Conservation (phyloP, 78 protist species). For the Dictyostelium brefeldianum region DNA sequence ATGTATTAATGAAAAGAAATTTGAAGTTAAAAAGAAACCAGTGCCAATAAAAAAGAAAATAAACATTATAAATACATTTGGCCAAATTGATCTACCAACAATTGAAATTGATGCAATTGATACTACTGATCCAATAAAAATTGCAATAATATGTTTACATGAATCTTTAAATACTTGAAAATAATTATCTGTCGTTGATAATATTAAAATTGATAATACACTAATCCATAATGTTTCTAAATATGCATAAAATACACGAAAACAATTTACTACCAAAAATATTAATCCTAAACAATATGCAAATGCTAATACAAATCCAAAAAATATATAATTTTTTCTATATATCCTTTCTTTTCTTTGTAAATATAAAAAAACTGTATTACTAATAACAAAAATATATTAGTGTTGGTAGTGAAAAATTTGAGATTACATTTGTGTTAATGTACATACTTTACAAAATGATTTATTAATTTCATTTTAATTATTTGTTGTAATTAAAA, state of each 20-base stretch:
- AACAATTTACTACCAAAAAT: slow-evolving; percentile 5
- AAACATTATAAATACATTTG: not conserved
- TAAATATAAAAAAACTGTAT: slow-evolving; percentile 33
- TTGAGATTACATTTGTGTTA: not conserved
- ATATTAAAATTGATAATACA: not conserved
- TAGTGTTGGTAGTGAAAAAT: not conserved
- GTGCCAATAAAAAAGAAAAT: not conserved
- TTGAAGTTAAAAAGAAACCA: slow-evolving; percentile 4
- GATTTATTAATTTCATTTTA: not conserved
- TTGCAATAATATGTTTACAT: not conserved
- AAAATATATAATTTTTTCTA: slow-evolving; percentile 4
- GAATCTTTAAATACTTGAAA: slow-evolving; percentile 30
- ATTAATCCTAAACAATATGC: slow-evolving; percentile 19
- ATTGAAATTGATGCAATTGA: slow-evolving; percentile 14
- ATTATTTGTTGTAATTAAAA: too few species aligned
- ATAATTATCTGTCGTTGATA: not conserved
- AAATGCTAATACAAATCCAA: slow-evolving; percentile 13
- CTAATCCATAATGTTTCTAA: slow-evolving; percentile 31
- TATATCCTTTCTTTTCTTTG: slow-evolving; percentile 32
- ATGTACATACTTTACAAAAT: not conserved
- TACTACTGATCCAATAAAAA: not conserved
- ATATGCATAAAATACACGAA: slow-evolving; percentile 6
- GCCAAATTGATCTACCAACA: slow-evolving; percentile 25
- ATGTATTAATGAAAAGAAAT: slow-evolving; percentile 9
- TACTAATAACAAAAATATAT: slow-evolving; percentile 2